Evolutionary conservation across 1,139 yeast genomes (phyloP).

Genomic region (Barnettozyma hawaiiensis): DNA sequence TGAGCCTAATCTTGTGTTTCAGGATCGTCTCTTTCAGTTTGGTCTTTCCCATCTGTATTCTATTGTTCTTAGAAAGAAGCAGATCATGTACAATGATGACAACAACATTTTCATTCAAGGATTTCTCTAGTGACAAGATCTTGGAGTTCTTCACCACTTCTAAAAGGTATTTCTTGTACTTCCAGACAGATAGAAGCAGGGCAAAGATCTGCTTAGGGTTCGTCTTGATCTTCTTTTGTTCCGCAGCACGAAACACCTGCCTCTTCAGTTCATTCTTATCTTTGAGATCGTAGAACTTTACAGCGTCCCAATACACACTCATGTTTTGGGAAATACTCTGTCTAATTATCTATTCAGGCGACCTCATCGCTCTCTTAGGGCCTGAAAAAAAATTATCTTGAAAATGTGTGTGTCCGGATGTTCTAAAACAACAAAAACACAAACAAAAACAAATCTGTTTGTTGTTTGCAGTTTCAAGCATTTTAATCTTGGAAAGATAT

Average conservation of each 20-base stretch:
- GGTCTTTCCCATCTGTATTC: constrained; percentile 87
- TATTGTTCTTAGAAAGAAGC: constrained; percentile 65
- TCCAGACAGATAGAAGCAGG: constrained; percentile 68
- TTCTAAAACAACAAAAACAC: not conserved
- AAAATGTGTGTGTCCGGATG: constrained; percentile 4
- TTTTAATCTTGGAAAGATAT: no score
- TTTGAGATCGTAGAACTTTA: constrained; percentile 18
- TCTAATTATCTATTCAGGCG: no score
- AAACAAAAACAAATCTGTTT: not conserved
- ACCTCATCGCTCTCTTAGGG: not conserved
- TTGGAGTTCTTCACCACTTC: constrained; percentile 62
- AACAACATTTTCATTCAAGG: constrained; percentile 40
- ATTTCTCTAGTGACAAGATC: constrained; percentile 45
- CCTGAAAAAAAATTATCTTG: not conserved
- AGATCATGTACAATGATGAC: constrained; percentile 75
- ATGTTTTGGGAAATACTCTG: constrained; percentile 1
- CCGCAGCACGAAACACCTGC: constrained; percentile 55
- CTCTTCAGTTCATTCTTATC: constrained; percentile 9
- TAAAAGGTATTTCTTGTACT: constrained; percentile 57
- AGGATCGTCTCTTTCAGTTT: constrained; percentile 79
- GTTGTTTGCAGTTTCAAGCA: not conserved
- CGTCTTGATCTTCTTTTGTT: constrained; percentile 40
- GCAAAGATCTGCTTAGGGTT: constrained; percentile 85
- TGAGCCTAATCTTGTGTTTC: constrained; percentile 70
- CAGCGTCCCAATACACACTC: constrained; percentile 25